Evolutionary conservation across 2,329 filamentous ascomycete genomes (phyloP).

Genomic region (Cladosporium sp.): DNA sequence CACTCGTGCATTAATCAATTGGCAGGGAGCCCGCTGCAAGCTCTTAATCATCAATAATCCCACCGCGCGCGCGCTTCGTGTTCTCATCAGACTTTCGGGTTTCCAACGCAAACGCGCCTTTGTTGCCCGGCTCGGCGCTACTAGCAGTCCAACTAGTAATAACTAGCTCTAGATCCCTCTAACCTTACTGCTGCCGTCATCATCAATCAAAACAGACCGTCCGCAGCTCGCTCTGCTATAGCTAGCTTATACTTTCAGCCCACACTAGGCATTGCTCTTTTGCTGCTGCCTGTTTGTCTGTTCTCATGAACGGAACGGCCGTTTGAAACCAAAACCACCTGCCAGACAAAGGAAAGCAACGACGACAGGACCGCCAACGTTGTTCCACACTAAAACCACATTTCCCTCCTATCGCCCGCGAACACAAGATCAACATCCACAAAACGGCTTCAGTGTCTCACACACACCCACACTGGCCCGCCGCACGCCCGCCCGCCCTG

Average conservation of each 20-base stretch:
- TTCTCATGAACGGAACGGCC: not conserved
- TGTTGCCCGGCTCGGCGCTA: not conserved
- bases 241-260: constrained; percentile 1
- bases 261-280: too few relatives aligned
- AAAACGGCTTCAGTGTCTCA: constrained; percentile 7
- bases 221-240: not conserved
- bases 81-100: constrained; percentile 1
- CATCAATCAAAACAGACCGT: constrained; percentile 11
- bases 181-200: constrained; percentile 3
- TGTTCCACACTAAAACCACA: too few relatives aligned
- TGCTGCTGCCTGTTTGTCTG: constrained; percentile 9
- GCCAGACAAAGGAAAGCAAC: not conserved
- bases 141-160: not conserved
- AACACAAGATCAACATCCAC: too few relatives aligned
- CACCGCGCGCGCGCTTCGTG: not conserved
- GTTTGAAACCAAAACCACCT: not conserved
- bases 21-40: not conserved
- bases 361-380: too few relatives aligned
- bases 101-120: constrained; percentile 2
- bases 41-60: not conserved
- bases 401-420: too few relatives aligned
- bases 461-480: not conserved
- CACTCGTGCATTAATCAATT: not conserved
- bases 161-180: too few relatives aligned
- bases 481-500: not conserved